A percentile compares a stretch with the other conserved stretches of the same genome.
These are phyloP conservation scores for Epichloe scottii DNA, from an alignment of 2,329 filamentous ascomycete genomes.

Conservation along the genomic window DNA sequence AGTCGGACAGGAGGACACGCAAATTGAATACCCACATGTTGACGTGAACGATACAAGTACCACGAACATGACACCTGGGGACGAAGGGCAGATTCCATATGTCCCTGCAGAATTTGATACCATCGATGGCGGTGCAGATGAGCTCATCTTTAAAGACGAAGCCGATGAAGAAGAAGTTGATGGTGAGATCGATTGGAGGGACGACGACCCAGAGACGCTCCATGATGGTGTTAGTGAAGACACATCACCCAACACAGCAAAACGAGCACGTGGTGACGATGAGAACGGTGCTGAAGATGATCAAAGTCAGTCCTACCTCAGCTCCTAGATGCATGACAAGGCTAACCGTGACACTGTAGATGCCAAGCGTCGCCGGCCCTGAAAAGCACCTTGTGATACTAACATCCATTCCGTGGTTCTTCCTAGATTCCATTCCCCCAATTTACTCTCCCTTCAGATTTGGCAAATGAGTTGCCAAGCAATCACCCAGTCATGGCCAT, in stretches of 20 bases:
- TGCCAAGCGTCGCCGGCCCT: constrained; percentile 11
- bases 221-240: constrained; percentile 1
- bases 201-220: constrained; percentile 7
- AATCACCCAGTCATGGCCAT: not conserved
- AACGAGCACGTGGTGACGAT: constrained; percentile 10
- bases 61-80: constrained; percentile 7
- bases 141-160: not conserved
- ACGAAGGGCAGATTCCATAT: constrained; percentile 21
- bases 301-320: constrained; percentile 5
- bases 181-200: constrained; percentile 11
- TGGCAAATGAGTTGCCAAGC: not conserved
- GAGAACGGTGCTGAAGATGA: constrained; percentile 8
- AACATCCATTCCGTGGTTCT: not conserved
- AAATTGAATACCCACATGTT: not conserved
- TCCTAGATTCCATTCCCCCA: not conserved
- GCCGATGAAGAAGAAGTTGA: constrained; percentile 2
- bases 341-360: constrained; percentile 8
- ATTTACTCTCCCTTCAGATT: not conserved
- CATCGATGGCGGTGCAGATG: not conserved
- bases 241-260: constrained; percentile 2
- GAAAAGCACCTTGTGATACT: constrained; percentile 2
- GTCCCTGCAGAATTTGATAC: not conserved
- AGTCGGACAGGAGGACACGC: not conserved
- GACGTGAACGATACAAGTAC: constrained; percentile 1
- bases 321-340: not conserved